A percentile compares a stretch with the other conserved stretches of the same genome.
Evolutionary conservation across 768 basidiomycete genomes (phyloP).

Genomic region (Phlegmacium glaucopus): DNA sequence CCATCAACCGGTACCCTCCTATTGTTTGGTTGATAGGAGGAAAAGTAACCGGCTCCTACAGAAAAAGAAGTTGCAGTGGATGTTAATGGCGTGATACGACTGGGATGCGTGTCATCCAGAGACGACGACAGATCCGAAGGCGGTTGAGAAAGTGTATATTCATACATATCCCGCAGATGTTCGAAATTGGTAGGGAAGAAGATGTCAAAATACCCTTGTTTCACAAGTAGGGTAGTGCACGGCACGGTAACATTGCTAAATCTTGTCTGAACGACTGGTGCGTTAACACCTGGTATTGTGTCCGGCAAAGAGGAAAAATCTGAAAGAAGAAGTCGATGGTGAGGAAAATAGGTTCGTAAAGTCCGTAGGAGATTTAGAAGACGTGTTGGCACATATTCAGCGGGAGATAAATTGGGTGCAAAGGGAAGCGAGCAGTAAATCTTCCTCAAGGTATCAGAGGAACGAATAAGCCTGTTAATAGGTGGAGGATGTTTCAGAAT

Average conservation of each 20-base stretch:
- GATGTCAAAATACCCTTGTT: constrained; percentile 96
- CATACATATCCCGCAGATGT: constrained; percentile 86
- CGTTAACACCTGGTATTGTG: constrained; percentile 68
- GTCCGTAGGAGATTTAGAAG: constrained; percentile 80
- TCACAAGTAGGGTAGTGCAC: constrained; percentile 86
- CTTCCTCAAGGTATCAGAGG: constrained; percentile 55
- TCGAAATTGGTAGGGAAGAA: constrained; percentile 96
- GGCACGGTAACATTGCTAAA: constrained; percentile 83
- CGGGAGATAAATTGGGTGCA: constrained; percentile 80
- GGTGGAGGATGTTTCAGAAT: constrained; percentile 56
- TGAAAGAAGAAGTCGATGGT: constrained; percentile 89
- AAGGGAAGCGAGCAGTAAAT: constrained; percentile 77
- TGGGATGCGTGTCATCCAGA: constrained; percentile 25
- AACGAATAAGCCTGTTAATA: constrained; percentile 51
- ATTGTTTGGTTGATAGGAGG: constrained; percentile 53
- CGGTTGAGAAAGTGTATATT: constrained; percentile 70
- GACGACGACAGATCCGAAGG: constrained; percentile 15
- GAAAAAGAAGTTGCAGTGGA: constrained; percentile 46
- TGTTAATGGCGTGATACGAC: constrained; percentile 51
- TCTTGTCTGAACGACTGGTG: constrained; percentile 95
- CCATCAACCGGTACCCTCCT: constrained; percentile 67
- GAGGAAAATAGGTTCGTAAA: constrained; percentile 81
- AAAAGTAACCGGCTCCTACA: constrained; percentile 68
- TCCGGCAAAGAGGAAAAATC: constrained; percentile 92
- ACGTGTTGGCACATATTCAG: constrained; percentile 93